These are phyloP conservation scores for Nemania diffusa DNA, from an alignment of 2,329 filamentous ascomycete species.

Conservation along the genomic window DNA sequence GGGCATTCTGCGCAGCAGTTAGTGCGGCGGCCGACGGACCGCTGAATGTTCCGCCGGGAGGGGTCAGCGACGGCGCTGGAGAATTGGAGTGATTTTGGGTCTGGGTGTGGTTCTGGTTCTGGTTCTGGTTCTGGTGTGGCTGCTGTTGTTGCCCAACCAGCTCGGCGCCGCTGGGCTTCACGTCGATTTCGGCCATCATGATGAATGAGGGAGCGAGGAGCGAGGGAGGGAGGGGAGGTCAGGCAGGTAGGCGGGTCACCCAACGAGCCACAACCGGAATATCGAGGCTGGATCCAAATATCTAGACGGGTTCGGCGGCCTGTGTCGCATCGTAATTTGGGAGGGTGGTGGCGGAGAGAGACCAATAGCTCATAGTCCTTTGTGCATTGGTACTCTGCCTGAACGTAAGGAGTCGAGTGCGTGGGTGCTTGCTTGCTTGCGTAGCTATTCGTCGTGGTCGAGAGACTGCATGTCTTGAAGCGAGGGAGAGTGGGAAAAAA, in stretches of 20 bases:
- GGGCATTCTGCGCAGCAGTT: conserved; percentile 40
- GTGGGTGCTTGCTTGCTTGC: background rate
- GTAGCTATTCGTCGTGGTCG: conserved; percentile 3
- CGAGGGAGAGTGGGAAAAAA: background rate
- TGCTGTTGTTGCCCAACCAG: conserved; percentile 23
- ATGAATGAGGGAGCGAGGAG: background rate
- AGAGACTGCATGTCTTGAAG: background rate
- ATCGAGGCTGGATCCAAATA: conserved; percentile 17
- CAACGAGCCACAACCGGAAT: conserved; percentile 20
- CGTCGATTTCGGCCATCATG: conserved; percentile 38
- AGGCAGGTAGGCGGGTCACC: conserved; percentile 8
- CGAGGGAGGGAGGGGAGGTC: background rate
- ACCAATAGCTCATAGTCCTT: conserved; percentile 14
- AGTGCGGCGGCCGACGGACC: conserved; percentile 20
- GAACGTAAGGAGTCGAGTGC: background rate
- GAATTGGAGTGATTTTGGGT: conserved; percentile 34
- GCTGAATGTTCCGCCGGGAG: conserved; percentile 25
- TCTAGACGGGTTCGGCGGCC: conserved; percentile 11
- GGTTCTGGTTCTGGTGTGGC: conserved; percentile 13
- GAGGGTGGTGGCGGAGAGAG: conserved; percentile 9
- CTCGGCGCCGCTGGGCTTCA: conserved; percentile 27
- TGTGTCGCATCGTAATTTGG: conserved; percentile 32
- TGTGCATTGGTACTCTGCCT: conserved; percentile 4
- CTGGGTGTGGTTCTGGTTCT: conserved; percentile 12
- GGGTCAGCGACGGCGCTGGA: conserved; percentile 26